Base-by-base conservation (phyloP, 441 rosid genomes). In the Gossypium lobatum region DNA sequence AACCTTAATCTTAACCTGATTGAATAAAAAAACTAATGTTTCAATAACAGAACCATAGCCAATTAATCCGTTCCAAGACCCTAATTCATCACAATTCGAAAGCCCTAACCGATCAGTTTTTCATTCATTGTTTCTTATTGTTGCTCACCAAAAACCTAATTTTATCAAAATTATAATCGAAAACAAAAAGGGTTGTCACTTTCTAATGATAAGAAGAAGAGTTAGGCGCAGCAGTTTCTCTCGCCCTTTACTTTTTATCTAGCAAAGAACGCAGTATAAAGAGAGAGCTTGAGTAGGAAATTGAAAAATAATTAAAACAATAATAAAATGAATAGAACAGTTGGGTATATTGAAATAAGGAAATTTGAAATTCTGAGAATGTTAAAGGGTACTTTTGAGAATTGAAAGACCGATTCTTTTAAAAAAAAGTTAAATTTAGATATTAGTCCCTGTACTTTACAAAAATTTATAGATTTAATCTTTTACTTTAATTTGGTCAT, bases 381-480 rank as follows among this genome's bases (percentile, higher is more conserved):
- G 53, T 60, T 74, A 3, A 55, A 80, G 91, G 95, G 84, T 60
- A 84, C 9, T 53, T 75, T 82, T 73, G 14, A 89, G 76, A 21
- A 80, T 61, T 1, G 26, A 0, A 45, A 25, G 21, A 17, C 16
- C 39, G 48, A 42, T 10, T 42, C 48, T 2, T 42, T 42, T 1
- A 2, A 42, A 42, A 39, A 31, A 42, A 42, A 42, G 14, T 42
- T 42, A 42, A 42, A 9, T 42, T 42, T 10, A 42, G 48, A 2
- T 8, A 42, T 10, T 42, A 42, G 14, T 42, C 14, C 13, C 48
- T 42, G 1, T 42, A 2, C 13, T 42, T 42, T 42, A 42, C 14
- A 42, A 42, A 39, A 2, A 10, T 1, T 42, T 42, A 42, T 42
- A 42, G 48, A 42, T 42, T 42, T 42, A 42, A 42, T 10, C 14